These are phyloP conservation scores for Persicaria tinctoria DNA, from an alignment of 148 eudicot species.

Conservation along the genomic window DNA sequence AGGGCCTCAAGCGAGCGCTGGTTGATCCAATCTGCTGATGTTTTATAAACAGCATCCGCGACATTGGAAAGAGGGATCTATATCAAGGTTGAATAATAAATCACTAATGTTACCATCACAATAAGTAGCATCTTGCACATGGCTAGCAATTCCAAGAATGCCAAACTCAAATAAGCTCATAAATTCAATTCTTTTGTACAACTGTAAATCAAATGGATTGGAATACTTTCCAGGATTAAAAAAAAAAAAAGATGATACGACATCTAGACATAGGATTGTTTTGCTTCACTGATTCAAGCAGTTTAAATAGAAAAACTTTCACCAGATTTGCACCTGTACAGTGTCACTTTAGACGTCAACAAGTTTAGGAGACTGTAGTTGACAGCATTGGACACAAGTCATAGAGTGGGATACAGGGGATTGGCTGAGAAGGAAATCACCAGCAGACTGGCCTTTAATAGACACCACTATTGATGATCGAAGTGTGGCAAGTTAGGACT, in stretches of 20 bases:
- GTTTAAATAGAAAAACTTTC: no score
- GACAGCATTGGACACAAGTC: neutral
- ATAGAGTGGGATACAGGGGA: neutral
- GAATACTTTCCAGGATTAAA: no score
- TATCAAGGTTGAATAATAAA: neutral
- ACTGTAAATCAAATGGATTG: no score
- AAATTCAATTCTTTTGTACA: no score
- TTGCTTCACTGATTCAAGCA: no score
- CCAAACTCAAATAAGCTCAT: no score
- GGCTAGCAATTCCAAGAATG: no score
- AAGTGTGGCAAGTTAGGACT: neutral
- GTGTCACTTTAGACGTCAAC: neutral
- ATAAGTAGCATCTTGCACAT: no score
- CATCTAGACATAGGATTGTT: no score
- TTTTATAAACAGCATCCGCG: constrained; percentile 61
- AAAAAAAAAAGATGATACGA: no score
- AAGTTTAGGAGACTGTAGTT: neutral
- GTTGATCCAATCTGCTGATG: constrained; percentile 71
- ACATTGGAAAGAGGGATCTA: constrained; percentile 64
- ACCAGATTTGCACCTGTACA: neutral
- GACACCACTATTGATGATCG: neutral
- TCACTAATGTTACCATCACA: neutral
- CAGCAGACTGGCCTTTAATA: neutral
- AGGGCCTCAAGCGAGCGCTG: constrained; percentile 48
- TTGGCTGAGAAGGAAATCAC: neutral